phyloP scores from a whole-genome alignment of 371 early-diverging fungal species.

The Parasitella parasitica region DNA sequence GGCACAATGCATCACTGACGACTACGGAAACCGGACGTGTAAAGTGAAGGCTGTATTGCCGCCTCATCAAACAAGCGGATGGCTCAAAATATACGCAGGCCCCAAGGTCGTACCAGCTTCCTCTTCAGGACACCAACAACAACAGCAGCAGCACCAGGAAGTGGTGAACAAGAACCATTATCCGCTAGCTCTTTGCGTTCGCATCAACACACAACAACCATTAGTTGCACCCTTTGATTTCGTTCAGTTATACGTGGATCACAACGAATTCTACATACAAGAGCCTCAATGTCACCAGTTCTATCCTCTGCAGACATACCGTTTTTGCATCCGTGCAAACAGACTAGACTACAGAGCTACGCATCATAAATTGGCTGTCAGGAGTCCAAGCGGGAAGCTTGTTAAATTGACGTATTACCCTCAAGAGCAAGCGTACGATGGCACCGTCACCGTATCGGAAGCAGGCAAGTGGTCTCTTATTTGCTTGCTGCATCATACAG shows the following conservation, averaged over 20 bases:
- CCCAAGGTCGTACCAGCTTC: conserved; percentile 13
- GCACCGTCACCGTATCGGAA: conserved; percentile 33
- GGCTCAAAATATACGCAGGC: conserved; percentile 48
- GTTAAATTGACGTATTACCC: conserved; percentile 45
- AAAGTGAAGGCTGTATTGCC: conserved; percentile 48
- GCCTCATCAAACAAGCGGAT: conserved; percentile 28
- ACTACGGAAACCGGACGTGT: conserved; percentile 24
- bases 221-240: conserved; percentile 29
- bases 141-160: conserved; percentile 13
- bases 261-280: conserved; percentile 42
- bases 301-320: conserved; percentile 44
- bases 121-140: neutral
- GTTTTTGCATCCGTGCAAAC: conserved; percentile 27
- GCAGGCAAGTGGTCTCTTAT: conserved; percentile 45
- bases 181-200: conserved; percentile 34
- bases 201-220: conserved; percentile 6
- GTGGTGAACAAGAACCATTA: conserved; percentile 20
- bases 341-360: conserved; percentile 10
- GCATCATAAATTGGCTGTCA: conserved; percentile 46
- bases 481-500: conserved; percentile 40
- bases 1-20: conserved; percentile 30
- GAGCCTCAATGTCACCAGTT: conserved; percentile 49
- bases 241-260: conserved; percentile 37
- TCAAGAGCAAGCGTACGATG: conserved; percentile 44
- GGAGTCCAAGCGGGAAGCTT: conserved; percentile 41